Base-by-base conservation (phyloP, 192 early-diverging fungal species). In the Backusella sp. region DNA sequence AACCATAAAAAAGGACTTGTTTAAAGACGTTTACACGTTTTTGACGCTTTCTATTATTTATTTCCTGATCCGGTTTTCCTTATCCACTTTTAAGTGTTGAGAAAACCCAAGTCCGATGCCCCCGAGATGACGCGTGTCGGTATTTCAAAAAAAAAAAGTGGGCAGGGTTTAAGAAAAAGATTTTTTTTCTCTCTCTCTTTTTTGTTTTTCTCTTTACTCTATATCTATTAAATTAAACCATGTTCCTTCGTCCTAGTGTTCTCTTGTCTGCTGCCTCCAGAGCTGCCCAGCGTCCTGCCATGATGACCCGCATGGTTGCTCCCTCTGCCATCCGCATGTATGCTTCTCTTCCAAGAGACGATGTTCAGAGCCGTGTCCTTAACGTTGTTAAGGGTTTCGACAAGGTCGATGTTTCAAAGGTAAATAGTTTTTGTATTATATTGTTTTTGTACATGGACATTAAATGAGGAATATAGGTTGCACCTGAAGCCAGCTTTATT, bases 351-450 rank as follows among this genome's bases (percentile, higher is more conserved):
- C 79, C 90, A 69, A 86, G 90, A 69, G 79, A 83, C 66, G 85
- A 88, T 67, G 90, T 99, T 79, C 90, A 98, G 88, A 84, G 88
- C 80, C 89, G 97, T 74, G 92, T 99, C 68, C 83, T 97, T 73
- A 89, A 93, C 37, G 90, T 99, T 39, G 82, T 99, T 66, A 91
- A 91, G 81, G 95, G 93, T 80, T 99, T 99, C 88, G 96, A 97
- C 82, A 99, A 99, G 89, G 94, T 99, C 80, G 93, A 96, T 79
- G 83, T 88, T 53, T 78, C 88, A 76, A 97, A 98, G 94, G 96
- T 99, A 90, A 78, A 76, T 42, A 46, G n/a, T 66, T 14, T 14
- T 37, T 37, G 5, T 35, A 11, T 6, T 6, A 11, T 35, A 59
- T 36, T 36, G 14, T 70, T 23, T 23, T 12, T 12, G 17, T 23